phyloP scores from a whole-genome alignment of 1,139 yeast species.

The Yamadazyma membranifaciens region DNA sequence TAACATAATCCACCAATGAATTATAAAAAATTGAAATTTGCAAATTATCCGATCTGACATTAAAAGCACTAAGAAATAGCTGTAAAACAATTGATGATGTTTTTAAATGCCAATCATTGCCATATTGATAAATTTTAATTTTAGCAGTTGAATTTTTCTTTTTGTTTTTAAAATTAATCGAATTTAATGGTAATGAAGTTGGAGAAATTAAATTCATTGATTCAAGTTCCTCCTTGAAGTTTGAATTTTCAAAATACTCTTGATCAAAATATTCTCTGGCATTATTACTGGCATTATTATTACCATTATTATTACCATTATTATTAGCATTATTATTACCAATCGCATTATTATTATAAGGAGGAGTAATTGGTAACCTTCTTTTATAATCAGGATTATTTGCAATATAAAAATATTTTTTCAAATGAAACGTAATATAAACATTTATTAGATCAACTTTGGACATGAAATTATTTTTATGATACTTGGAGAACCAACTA shows the following conservation, averaged over 20 bases:
- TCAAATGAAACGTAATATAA: slow-evolving; percentile 63
- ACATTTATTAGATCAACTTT: slow-evolving; percentile 60
- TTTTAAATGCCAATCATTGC: slow-evolving; percentile 76
- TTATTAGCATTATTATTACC: neutral
- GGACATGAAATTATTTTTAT: slow-evolving; percentile 35
- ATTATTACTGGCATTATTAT: neutral
- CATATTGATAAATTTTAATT: slow-evolving; percentile 62
- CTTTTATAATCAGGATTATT: slow-evolving; percentile 30
- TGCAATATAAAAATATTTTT: slow-evolving; percentile 35
- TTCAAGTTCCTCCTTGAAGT: slow-evolving; percentile 19
- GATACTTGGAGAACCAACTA: slow-evolving; percentile 55
- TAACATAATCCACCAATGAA: slow-evolving; percentile 75
- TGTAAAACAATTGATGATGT: slow-evolving; percentile 63
- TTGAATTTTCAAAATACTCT: slow-evolving; percentile 20
- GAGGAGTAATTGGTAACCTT: slow-evolving; percentile 5
- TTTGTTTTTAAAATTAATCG: slow-evolving; percentile 6
- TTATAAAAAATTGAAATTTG: slow-evolving; percentile 69
- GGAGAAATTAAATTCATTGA: slow-evolving; percentile 14
- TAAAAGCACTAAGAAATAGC: slow-evolving; percentile 55
- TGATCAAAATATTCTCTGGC: slow-evolving; percentile 11
- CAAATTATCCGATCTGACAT: slow-evolving; percentile 32
- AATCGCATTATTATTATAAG: neutral
- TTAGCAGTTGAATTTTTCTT: slow-evolving; percentile 31
- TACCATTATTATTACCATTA: neutral
- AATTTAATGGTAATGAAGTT: slow-evolving; percentile 11